Evolutionary conservation across 1,284 basidiomycete genomes (phyloP).

Genomic region (Trichosporon sp.): DNA sequence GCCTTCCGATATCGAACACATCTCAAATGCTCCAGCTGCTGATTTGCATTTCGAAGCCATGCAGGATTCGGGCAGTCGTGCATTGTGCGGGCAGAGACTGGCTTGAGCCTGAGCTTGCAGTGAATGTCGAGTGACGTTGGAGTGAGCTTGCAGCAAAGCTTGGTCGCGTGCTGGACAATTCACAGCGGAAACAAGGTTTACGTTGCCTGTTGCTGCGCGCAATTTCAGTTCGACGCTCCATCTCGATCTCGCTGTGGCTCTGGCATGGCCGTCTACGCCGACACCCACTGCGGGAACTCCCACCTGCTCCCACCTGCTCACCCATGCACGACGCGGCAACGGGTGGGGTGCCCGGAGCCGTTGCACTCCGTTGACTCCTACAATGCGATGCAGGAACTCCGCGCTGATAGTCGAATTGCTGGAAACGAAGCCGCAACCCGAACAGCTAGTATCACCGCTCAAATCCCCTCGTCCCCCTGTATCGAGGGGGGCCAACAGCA

Average conservation of each 20-base stretch:
- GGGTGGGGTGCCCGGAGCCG: slow-evolving; percentile 7
- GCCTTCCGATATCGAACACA: neutral
- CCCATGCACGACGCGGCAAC: neutral
- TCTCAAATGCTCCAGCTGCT: neutral
- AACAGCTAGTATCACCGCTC: neutral
- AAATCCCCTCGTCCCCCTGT: neutral
- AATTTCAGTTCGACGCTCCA: neutral
- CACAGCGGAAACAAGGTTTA: neutral
- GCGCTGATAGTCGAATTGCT: neutral
- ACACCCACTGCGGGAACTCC: neutral
- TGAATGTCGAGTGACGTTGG: no score
- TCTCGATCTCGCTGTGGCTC: neutral
- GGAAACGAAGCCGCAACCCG: neutral
- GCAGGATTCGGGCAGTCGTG: neutral
- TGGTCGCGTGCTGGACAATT: slow-evolving; percentile 5
- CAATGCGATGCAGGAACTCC: neutral
- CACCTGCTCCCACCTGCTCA: no score
- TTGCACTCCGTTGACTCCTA: neutral
- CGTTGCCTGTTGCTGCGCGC: neutral
- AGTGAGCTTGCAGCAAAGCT: neutral
- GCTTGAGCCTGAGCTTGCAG: no score
- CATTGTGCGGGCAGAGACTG: slow-evolving; percentile 8
- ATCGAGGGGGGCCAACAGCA: neutral
- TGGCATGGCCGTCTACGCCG: no score
- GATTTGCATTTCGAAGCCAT: neutral